Conservation (phyloP, 2,329 filamentous ascomycete genomes). For the Aspergillus awamori region DNA sequence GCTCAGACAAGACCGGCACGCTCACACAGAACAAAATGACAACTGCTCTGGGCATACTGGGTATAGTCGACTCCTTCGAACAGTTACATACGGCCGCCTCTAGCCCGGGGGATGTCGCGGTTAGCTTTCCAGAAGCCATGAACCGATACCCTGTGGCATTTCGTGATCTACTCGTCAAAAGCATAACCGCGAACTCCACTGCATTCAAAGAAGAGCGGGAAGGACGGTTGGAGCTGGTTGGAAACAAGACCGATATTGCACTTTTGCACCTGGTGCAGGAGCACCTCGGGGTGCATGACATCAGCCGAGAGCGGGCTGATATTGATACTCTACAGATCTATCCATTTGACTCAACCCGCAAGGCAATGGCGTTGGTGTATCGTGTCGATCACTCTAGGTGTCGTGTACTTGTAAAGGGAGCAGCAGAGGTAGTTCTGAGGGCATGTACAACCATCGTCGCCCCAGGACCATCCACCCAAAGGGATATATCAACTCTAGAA, state of each 20-base stretch:
- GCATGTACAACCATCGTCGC: slow-evolving; percentile 23
- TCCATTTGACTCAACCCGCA: slow-evolving; percentile 70
- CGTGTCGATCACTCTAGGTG: slow-evolving; percentile 27
- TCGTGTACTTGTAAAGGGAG: slow-evolving; percentile 40
- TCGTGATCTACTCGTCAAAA: slow-evolving; percentile 33
- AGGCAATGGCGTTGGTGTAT: slow-evolving; percentile 54
- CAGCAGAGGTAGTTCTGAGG: slow-evolving; percentile 38
- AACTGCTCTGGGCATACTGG: slow-evolving; percentile 70
- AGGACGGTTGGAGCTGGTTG: slow-evolving; percentile 54
- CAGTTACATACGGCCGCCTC: not conserved
- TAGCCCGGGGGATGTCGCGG: no score
- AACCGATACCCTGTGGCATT: not conserved
- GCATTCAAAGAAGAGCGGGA: slow-evolving; percentile 70
- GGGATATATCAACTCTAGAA: no score
- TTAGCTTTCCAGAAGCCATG: slow-evolving; percentile 22
- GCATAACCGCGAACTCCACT: slow-evolving; percentile 56
- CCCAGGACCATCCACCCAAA: slow-evolving; percentile 8
- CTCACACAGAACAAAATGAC: slow-evolving; percentile 74
- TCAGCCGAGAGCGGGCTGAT: slow-evolving; percentile 60
- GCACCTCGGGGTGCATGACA: slow-evolving; percentile 61
- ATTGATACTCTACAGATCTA: slow-evolving; percentile 64
- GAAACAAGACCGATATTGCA: slow-evolving; percentile 72
- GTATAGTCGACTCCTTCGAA: slow-evolving; percentile 31
- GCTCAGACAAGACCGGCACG: slow-evolving; percentile 76
- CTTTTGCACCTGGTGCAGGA: slow-evolving; percentile 66